These are phyloP conservation scores for Catenaria anguillulae DNA, from an alignment of 371 early-diverging fungal species.

Conservation along the genomic window DNA sequence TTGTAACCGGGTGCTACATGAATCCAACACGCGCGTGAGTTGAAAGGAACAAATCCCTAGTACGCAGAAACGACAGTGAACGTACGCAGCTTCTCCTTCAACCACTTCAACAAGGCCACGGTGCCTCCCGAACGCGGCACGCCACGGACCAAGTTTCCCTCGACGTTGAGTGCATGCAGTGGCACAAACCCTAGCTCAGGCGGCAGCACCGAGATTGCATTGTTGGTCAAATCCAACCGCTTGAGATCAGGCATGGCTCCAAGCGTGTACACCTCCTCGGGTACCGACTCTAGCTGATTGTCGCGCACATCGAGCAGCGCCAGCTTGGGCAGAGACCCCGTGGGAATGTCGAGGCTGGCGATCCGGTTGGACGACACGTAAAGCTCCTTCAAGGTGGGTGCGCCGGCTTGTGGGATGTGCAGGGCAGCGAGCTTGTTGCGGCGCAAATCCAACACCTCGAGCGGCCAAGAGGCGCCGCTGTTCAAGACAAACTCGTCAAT, in stretches of 20 bases:
- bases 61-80: neutral
- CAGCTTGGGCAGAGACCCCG: neutral
- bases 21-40: neutral
- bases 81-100: neutral
- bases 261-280: neutral
- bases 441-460: conserved; percentile 2
- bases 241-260: conserved; percentile 23
- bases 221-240: conserved; percentile 30
- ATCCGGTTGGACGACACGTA: conserved; percentile 7
- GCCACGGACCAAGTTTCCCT: conserved; percentile 4
- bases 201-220: neutral
- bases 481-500: neutral
- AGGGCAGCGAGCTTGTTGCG: neutral
- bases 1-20: neutral
- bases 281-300: conserved; percentile 7
- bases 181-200: conserved; percentile 22
- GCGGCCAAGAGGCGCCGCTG: neutral
- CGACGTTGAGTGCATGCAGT: conserved; percentile 37
- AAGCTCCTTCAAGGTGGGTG: neutral
- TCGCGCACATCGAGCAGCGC: neutral
- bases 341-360: conserved; percentile 9
- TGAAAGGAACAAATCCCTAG: neutral
- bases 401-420: no score
- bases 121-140: neutral
- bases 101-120: neutral